These are phyloP conservation scores for Fraxinus dipetala DNA, from an alignment of 305 asterid genomes.

Conservation along the genomic window DNA sequence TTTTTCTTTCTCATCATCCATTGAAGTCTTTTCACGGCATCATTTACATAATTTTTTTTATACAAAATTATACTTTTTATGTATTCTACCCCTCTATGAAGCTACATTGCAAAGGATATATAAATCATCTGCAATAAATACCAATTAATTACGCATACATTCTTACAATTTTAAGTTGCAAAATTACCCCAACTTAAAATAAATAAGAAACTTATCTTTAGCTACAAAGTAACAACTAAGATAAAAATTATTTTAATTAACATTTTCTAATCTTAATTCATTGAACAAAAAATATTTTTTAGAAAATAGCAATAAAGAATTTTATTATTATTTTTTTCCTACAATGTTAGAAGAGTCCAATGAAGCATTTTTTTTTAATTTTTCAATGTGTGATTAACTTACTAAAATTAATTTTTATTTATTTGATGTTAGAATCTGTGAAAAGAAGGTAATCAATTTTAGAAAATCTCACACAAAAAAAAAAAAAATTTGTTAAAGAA, in stretches of 20 bases:
- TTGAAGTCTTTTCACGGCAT: background rate
- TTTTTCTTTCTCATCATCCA: background rate
- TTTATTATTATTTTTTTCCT: no score
- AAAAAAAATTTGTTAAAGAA: no score
- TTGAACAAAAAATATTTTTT: background rate
- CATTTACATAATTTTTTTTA: background rate
- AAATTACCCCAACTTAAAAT: background rate
- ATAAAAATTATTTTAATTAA: no score
- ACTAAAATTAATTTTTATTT: background rate
- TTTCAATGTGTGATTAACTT: background rate
- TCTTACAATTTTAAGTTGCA: background rate
- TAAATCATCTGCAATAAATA: background rate
- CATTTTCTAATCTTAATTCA: background rate
- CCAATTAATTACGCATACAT: background rate
- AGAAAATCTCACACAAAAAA: background rate
- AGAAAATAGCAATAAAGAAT: background rate
- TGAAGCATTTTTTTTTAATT: background rate
- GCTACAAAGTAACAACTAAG: background rate
- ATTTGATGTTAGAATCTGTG: background rate
- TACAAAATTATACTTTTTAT: no score
- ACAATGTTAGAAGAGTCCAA: background rate
- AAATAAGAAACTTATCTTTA: background rate
- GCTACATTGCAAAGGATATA: background rate
- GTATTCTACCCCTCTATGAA: background rate
- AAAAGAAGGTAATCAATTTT: background rate